Conservation (phyloP, 192 early-diverging fungal genomes). For the Coemansia sp. region DNA sequence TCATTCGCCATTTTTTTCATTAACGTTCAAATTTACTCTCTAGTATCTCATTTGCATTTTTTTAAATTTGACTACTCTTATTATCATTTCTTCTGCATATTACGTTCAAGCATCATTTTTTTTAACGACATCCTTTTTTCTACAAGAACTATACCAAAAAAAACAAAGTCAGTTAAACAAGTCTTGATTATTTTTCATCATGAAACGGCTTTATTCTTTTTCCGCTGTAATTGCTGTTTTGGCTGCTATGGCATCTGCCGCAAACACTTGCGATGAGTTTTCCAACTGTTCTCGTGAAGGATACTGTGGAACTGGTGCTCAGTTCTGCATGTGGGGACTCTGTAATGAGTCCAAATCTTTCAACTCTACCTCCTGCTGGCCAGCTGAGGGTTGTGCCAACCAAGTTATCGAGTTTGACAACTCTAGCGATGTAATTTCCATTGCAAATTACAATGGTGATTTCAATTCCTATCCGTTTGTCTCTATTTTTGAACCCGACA, state of each 20-base stretch:
- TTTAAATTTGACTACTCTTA: too few species aligned
- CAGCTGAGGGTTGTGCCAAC: conserved; percentile 33
- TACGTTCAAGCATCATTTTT: too few species aligned
- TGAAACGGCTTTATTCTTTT: conserved; percentile 4
- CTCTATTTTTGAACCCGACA: conserved; percentile 39
- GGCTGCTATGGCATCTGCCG: conserved; percentile 7
- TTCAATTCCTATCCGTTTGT: conserved; percentile 45
- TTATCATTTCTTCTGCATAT: too few species aligned
- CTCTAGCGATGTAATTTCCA: conserved; percentile 15
- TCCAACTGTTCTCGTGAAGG: conserved; percentile 46
- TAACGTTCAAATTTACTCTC: background rate
- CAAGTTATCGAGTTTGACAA: conserved; percentile 33
- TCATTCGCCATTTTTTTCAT: background rate
- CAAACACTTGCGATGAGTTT: conserved; percentile 19
- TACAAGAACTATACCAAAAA: too few species aligned
- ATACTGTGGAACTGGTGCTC: conserved; percentile 39
- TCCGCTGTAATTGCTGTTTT: conserved; percentile 11
- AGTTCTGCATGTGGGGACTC: conserved; percentile 46
- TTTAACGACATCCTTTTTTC: too few species aligned
- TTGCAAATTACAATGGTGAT: conserved; percentile 24
- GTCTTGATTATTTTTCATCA: background rate
- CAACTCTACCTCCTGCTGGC: conserved; percentile 46
- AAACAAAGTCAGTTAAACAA: too few species aligned
- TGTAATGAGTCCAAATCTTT: conserved; percentile 37
- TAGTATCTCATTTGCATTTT: too few species aligned